phyloP scores from a whole-genome alignment of 2,329 filamentous ascomycete species.

The Fusarium temperatum region DNA sequence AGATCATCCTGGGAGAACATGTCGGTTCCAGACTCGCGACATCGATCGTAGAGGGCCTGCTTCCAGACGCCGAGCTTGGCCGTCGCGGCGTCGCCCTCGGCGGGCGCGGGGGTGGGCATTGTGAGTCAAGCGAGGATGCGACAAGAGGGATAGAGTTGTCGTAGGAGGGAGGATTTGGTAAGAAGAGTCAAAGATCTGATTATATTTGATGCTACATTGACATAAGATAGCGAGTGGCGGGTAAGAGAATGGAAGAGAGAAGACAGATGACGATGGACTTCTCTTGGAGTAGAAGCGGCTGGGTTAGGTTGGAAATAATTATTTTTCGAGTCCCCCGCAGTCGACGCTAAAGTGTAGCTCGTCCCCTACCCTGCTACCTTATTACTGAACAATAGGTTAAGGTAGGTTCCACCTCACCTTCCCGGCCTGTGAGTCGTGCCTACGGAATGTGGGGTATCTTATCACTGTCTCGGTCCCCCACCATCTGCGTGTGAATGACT shows the following conservation, averaged over 20 bases:
- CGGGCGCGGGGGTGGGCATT: conserved; percentile 44
- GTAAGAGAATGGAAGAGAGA: neutral
- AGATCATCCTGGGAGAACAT: conserved; percentile 69
- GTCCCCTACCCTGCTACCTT: conserved; percentile 35
- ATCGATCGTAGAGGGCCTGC: conserved; percentile 65
- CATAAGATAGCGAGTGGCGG: conserved; percentile 19
- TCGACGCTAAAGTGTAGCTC: conserved; percentile 32
- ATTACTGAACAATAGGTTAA: neutral
- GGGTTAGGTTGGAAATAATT: conserved; percentile 36
- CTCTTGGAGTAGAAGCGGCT: conserved; percentile 9
- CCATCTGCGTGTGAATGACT: neutral
- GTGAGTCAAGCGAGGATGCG: conserved; percentile 33
- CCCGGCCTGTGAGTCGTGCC: neutral
- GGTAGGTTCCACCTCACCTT: neutral
- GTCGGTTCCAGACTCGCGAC: conserved; percentile 58
- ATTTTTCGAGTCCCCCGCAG: conserved; percentile 39
- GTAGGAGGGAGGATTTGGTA: neutral
- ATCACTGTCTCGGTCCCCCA: conserved; percentile 29
- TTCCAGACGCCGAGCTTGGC: conserved; percentile 63
- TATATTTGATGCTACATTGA: conserved; percentile 41
- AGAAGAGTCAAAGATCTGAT: neutral
- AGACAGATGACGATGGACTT: conserved; percentile 15
- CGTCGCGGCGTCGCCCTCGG: conserved; percentile 45
- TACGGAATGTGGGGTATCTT: conserved; percentile 35
- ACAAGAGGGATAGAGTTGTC: neutral